Evolutionary conservation across 345 rosid genomes (phyloP).

Genomic region (Luvunga scandens): DNA sequence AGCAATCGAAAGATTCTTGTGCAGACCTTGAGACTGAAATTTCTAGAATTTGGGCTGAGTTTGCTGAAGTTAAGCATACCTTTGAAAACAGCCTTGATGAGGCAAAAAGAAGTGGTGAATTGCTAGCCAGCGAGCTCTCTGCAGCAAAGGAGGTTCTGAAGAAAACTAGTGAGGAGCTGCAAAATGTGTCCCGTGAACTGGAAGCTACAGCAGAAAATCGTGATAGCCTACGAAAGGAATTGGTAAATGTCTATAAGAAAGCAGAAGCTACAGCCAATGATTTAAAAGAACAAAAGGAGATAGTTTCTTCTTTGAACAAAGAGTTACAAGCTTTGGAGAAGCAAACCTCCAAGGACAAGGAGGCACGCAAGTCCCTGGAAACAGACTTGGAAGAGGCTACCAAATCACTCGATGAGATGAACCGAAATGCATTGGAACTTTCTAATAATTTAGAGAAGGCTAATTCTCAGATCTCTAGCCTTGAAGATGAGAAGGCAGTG

Average conservation of each 20-base stretch:
- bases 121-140: slow-evolving; percentile 49
- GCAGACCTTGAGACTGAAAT: slow-evolving; percentile 64
- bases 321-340: slow-evolving; percentile 64
- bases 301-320: slow-evolving; percentile 46
- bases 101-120: slow-evolving; percentile 38
- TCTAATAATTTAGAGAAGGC: slow-evolving; percentile 66
- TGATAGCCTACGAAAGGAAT: slow-evolving; percentile 54
- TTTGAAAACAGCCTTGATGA: slow-evolving; percentile 46
- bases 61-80: slow-evolving; percentile 38
- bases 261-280: slow-evolving; percentile 56
- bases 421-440: slow-evolving; percentile 54
- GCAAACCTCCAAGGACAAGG: slow-evolving; percentile 60
- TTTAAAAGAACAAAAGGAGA: slow-evolving; percentile 51
- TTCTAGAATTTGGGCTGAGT: slow-evolving; percentile 47
- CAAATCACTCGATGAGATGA: slow-evolving; percentile 83
- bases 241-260: slow-evolving; percentile 55
- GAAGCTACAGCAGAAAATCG: slow-evolving; percentile 43
- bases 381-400: slow-evolving; percentile 81
- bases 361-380: slow-evolving; percentile 67
- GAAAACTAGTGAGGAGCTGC: slow-evolving; percentile 51
- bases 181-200: slow-evolving; percentile 40
- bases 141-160: slow-evolving; percentile 47
- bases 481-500: slow-evolving; percentile 79
- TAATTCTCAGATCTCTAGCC: slow-evolving; percentile 47
- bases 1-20: slow-evolving; percentile 42